These are phyloP conservation scores for Exidia glandulosa DNA, from an alignment of 768 basidiomycete genomes.

Conservation along the genomic window DNA sequence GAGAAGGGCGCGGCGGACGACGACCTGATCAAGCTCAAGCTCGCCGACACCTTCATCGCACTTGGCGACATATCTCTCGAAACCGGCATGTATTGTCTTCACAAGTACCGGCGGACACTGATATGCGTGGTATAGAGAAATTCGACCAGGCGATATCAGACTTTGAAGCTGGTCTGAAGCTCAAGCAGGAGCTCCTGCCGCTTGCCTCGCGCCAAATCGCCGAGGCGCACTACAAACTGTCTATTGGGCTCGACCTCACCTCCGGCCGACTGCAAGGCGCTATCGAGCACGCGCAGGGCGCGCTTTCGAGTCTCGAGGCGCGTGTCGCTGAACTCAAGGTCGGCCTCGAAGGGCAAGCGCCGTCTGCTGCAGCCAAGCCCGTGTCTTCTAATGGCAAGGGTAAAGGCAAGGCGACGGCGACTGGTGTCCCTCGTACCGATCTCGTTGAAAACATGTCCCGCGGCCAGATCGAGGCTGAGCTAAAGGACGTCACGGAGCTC, in stretches of 20 bases:
- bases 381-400: conserved; percentile 30
- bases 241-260: conserved; percentile 86
- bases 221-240: conserved; percentile 88
- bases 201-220: conserved; percentile 85
- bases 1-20: conserved; percentile 51
- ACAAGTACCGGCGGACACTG: too few relatives aligned
- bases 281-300: conserved; percentile 69
- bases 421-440: conserved; percentile 36
- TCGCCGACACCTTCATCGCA: conserved; percentile 84
- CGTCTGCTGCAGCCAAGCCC: conserved; percentile 25
- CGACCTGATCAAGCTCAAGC: conserved; percentile 59
- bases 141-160: conserved; percentile 90
- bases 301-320: conserved; percentile 64
- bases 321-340: conserved; percentile 52
- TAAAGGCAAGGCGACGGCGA: conserved; percentile 60
- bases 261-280: conserved; percentile 75
- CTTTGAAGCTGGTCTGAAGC: conserved; percentile 63
- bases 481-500: conserved; percentile 66
- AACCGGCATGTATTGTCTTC: too few relatives aligned
- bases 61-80: conserved; percentile 96
- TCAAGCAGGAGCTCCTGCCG: conserved; percentile 67
- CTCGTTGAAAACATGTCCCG: conserved; percentile 55
- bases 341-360: conserved; percentile 26
- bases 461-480: conserved; percentile 63
- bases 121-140: too few relatives aligned